Conservation (phyloP, 306 rosid species). For the Adenanthera pavonina region DNA sequence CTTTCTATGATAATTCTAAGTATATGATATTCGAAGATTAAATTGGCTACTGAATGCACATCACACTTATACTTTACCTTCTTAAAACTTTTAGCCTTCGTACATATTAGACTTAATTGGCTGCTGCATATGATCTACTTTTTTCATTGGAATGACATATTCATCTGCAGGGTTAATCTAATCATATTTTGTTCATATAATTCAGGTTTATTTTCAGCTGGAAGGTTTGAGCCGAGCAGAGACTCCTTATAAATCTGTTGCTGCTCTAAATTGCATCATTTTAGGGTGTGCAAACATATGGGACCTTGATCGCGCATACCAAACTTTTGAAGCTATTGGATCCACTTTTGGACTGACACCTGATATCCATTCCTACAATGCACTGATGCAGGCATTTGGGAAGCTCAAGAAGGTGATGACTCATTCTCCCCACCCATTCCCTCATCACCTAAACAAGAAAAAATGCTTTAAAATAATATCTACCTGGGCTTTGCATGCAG, state of each 20-base stretch:
- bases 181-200: constrained; percentile 34
- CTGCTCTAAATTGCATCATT: constrained; percentile 85
- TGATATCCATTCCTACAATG: constrained; percentile 89
- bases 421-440: constrained; percentile 6
- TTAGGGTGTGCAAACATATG: constrained; percentile 94
- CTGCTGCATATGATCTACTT: not conserved
- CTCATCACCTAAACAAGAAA: constrained; percentile 8
- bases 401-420: constrained; percentile 81
- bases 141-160: constrained; percentile 7
- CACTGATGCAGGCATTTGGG: constrained; percentile 85
- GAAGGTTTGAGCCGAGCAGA: constrained; percentile 79
- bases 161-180: constrained; percentile 33
- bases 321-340: constrained; percentile 90
- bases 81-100: constrained; percentile 16
- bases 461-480: constrained; percentile 22
- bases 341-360: constrained; percentile 83
- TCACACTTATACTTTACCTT: constrained; percentile 5
- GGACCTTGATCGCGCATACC: constrained; percentile 98
- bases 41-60: too few species aligned
- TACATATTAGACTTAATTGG: constrained; percentile 28
- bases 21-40: not conserved
- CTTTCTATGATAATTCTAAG: not conserved
- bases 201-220: constrained; percentile 92
- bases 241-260: constrained; percentile 84
- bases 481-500: constrained; percentile 19